Percentiles rank a stretch among this genome's conserved stretches.
These are phyloP conservation scores for Hemileccinum rubropunctum DNA, from an alignment of 768 basidiomycete genomes.

Conservation along the genomic window DNA sequence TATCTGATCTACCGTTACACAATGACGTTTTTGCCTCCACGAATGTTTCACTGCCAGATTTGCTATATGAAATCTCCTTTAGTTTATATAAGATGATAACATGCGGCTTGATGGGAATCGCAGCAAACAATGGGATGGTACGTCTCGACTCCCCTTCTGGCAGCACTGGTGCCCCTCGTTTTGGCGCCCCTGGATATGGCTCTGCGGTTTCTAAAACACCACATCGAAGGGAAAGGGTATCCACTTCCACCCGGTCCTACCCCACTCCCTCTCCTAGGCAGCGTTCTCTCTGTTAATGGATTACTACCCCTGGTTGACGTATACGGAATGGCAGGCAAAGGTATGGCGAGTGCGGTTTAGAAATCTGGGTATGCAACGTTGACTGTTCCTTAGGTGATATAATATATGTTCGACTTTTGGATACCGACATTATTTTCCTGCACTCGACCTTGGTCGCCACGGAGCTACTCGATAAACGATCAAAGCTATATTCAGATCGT, in stretches of 20 bases:
- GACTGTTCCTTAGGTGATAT: slow-evolving; percentile 34
- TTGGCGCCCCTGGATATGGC: background rate
- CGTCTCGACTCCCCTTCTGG: background rate
- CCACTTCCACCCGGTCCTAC: slow-evolving; percentile 8
- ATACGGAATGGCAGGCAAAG: slow-evolving; percentile 2
- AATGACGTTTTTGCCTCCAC: too few relatives aligned
- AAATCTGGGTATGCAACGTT: background rate
- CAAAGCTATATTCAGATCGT: slow-evolving; percentile 47
- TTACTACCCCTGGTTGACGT: slow-evolving; percentile 2
- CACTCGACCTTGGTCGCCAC: slow-evolving; percentile 39
- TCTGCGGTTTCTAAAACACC: background rate
- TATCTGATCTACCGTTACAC: too few relatives aligned
- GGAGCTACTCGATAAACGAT: slow-evolving; percentile 46
- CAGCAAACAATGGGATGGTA: background rate
- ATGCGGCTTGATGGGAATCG: too few relatives aligned
- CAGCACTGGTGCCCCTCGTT: background rate
- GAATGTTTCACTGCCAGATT: too few relatives aligned
- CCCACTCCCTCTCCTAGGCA: background rate
- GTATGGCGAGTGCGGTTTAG: slow-evolving; percentile 1
- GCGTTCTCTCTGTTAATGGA: background rate
- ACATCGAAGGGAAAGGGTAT: background rate
- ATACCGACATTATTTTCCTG: slow-evolving; percentile 41
- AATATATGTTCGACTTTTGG: slow-evolving; percentile 46
- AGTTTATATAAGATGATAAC: too few relatives aligned
- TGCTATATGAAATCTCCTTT: too few relatives aligned